A percentile compares a stretch with the other conserved stretches of the same genome.
Evolutionary conservation across 768 basidiomycete species (phyloP).

Genomic region (Tulasnella calospora): DNA sequence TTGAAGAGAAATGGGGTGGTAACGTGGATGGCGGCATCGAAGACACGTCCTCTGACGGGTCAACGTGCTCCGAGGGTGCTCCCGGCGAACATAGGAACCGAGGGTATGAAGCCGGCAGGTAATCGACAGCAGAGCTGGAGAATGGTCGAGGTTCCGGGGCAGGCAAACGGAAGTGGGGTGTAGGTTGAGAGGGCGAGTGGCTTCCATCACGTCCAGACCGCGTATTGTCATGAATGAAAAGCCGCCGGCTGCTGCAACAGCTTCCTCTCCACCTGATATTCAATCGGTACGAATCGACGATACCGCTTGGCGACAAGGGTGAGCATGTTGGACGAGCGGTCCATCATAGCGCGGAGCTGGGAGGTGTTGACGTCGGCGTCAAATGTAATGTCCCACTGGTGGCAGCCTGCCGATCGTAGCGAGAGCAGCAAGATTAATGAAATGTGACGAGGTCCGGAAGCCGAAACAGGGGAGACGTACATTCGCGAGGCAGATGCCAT

Average conservation of each 20-base stretch:
- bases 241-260: slow-evolving; percentile 4
- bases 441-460: not conserved
- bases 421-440: not conserved
- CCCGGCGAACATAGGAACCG: not conserved
- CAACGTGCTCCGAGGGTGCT: not conserved
- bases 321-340: slow-evolving; percentile 17
- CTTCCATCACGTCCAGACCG: not conserved
- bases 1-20: not conserved
- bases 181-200: not conserved
- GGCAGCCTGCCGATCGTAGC: not conserved
- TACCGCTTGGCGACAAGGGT: slow-evolving; percentile 20
- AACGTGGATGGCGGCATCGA: not conserved
- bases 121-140: not conserved
- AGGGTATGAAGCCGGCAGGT: not conserved
- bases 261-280: slow-evolving; percentile 21
- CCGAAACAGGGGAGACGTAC: not conserved
- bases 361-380: slow-evolving; percentile 20
- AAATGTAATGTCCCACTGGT: slow-evolving; percentile 23
- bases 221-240: not conserved
- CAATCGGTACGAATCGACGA: slow-evolving; percentile 22
- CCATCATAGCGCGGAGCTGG: slow-evolving; percentile 18
- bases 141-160: not conserved
- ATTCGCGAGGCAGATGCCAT: slow-evolving; percentile 22
- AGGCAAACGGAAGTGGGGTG: not conserved
- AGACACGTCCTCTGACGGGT: not conserved